phyloP scores from a whole-genome alignment of 176 grass and related monocot genomes.

The Olyra latifolia region DNA sequence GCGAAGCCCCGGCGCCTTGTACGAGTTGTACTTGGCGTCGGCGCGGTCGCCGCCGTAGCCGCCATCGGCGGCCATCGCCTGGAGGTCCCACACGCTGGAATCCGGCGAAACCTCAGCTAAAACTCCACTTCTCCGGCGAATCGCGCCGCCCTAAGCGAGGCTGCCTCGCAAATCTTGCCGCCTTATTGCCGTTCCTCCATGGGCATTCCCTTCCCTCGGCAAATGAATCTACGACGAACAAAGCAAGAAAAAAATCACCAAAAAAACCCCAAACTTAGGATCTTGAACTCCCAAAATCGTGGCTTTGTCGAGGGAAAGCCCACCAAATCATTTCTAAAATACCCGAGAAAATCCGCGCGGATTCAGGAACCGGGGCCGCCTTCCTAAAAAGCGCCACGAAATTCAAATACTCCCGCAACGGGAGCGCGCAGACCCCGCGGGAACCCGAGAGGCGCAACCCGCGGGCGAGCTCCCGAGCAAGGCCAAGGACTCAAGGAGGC shows the following conservation, averaged over 20 bases:
- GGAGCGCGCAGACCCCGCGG: not conserved
- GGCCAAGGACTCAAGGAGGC: too few relatives aligned
- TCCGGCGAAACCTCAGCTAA: not conserved
- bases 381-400: constrained; percentile 11
- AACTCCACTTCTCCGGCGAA: not conserved
- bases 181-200: constrained; percentile 7
- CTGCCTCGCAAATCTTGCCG: constrained; percentile 26
- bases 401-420: constrained; percentile 46
- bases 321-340: not conserved
- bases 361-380: not conserved
- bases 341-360: not conserved
- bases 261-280: constrained; percentile 24
- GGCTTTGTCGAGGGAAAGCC: not conserved
- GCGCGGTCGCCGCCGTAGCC: constrained; percentile 14
- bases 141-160: constrained; percentile 1
- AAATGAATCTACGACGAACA: constrained; percentile 41
- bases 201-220: not conserved
- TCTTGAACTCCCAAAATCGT: not conserved
- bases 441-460: not conserved
- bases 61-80: constrained; percentile 47
- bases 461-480: not conserved
- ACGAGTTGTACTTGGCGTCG: constrained; percentile 57
- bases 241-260: not conserved
- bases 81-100: constrained; percentile 43
- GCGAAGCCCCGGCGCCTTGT: constrained; percentile 67